Evolutionary conservation across 2,329 filamentous ascomycete species (phyloP).

Genomic region (Pestalotiopsis sp.): DNA sequence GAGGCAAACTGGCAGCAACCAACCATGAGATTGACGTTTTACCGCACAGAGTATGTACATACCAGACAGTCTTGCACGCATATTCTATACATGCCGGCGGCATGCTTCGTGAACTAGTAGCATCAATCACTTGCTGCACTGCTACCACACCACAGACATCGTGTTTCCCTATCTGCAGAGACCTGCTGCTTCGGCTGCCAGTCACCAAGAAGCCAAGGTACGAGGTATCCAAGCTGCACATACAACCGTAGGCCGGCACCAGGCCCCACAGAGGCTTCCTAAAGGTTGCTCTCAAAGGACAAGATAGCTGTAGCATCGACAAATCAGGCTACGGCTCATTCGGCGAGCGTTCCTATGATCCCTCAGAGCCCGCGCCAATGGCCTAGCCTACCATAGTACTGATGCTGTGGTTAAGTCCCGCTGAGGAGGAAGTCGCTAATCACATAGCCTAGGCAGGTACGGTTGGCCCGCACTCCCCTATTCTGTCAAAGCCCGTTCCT

Average conservation of each 20-base stretch:
- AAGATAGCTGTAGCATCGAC: conserved; percentile 28
- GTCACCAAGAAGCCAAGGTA: no score
- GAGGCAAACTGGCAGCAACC: neutral
- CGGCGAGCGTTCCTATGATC: conserved; percentile 39
- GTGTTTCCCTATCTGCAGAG: conserved; percentile 2
- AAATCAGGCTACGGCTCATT: conserved; percentile 51
- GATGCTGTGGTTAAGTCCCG: conserved; percentile 1
- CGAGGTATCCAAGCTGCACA: no score
- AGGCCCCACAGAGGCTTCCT: no score
- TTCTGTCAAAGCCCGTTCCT: neutral
- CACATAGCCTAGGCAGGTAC: neutral
- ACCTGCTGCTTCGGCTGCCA: conserved; percentile 15
- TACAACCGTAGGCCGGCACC: no score
- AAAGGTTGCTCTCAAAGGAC: conserved; percentile 19
- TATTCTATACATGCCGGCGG: neutral
- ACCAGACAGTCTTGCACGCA: neutral
- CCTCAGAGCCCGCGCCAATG: conserved; percentile 32
- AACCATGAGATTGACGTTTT: no score
- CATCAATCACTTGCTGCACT: conserved; percentile 1
- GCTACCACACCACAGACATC: conserved; percentile 17
- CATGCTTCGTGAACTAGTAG: neutral
- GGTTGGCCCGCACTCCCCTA: neutral
- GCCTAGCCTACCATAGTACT: conserved; percentile 17
- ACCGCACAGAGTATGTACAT: neutral
- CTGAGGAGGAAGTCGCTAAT: neutral